phyloP scores from a whole-genome alignment of 345 rosid genomes.

The Geranium rotundifolium region DNA sequence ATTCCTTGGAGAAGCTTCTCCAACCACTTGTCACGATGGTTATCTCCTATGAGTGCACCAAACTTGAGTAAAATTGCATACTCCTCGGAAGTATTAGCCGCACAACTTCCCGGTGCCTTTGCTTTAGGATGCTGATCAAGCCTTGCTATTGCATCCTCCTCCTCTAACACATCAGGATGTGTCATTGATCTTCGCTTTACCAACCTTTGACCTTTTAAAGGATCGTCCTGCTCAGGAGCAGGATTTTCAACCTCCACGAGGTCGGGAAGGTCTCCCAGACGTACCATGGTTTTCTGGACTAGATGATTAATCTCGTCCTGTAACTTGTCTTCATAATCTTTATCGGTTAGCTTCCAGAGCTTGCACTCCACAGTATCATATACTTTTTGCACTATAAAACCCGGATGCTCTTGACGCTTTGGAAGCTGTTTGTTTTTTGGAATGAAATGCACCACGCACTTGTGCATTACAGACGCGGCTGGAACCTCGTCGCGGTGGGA shows the following conservation, averaged over 20 bases:
- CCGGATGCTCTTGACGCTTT: conserved; percentile 64
- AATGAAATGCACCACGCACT: conserved; percentile 88
- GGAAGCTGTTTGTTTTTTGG: conserved; percentile 86
- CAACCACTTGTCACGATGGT: conserved; percentile 78
- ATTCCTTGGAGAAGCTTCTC: conserved; percentile 79
- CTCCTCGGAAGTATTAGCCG: conserved; percentile 41
- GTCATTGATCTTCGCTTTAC: conserved; percentile 34
- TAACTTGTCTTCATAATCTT: conserved; percentile 58
- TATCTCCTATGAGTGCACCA: conserved; percentile 58
- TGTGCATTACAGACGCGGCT: conserved; percentile 97
- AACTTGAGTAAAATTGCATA: conserved; percentile 41
- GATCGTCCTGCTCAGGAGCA: conserved; percentile 39
- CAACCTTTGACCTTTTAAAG: conserved; percentile 34
- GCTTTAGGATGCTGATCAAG: conserved; percentile 36
- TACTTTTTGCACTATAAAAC: conserved; percentile 84
- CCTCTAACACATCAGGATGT: conserved; percentile 76
- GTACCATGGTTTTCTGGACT: conserved; percentile 58
- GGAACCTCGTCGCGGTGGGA: conserved; percentile 94
- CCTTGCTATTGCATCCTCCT: conserved; percentile 39
- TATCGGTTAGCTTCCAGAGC: conserved; percentile 66
- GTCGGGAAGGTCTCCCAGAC: conserved; percentile 61
- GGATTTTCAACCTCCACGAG: conserved; percentile 29
- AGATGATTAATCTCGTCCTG: conserved; percentile 73
- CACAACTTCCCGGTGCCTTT: conserved; percentile 85
- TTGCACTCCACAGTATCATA: conserved; percentile 54